phyloP scores from a whole-genome alignment of 129 eudicot genomes.

The Saussurea involucrata region DNA sequence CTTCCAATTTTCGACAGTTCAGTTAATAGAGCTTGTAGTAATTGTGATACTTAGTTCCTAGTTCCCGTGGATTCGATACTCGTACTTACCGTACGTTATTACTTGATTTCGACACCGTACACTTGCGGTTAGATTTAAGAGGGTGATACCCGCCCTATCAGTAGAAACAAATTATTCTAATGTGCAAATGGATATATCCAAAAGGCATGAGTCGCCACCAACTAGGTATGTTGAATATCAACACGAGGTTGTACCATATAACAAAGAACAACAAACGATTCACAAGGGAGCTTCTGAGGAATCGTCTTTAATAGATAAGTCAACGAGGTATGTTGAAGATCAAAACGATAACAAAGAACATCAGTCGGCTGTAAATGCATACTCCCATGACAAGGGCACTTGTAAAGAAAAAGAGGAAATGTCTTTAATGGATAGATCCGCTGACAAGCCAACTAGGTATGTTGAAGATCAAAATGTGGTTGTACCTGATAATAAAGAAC shows the following conservation, averaged over 20 bases:
- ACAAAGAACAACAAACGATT: neutral
- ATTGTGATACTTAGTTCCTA: no score
- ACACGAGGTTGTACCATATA: neutral
- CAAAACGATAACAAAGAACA: neutral
- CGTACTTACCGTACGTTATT: no score
- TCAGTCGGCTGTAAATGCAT: neutral
- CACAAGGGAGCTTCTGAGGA: neutral
- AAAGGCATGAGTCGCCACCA: slow-evolving; percentile 21
- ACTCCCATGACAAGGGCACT: slow-evolving; percentile 2
- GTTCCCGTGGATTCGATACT: no score
- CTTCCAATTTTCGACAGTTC: no score
- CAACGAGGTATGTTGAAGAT: no score
- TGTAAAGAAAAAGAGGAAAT: neutral
- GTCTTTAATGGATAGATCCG: no score
- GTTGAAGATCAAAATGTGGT: neutral
- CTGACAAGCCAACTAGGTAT: neutral
- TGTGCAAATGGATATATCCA: slow-evolving; percentile 21
- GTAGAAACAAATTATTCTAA: neutral
- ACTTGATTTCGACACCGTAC: no score
- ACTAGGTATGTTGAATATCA: neutral
- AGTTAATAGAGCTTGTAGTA: no score
- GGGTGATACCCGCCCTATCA: no score
- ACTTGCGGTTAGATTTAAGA: no score
- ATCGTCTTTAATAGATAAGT: no score
- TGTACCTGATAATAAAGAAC: no score